Percentiles rank a stretch among this genome's conserved stretches.
Evolutionary conservation across 2,329 filamentous ascomycete species (phyloP).

Genomic region (Claviceps spartinae): DNA sequence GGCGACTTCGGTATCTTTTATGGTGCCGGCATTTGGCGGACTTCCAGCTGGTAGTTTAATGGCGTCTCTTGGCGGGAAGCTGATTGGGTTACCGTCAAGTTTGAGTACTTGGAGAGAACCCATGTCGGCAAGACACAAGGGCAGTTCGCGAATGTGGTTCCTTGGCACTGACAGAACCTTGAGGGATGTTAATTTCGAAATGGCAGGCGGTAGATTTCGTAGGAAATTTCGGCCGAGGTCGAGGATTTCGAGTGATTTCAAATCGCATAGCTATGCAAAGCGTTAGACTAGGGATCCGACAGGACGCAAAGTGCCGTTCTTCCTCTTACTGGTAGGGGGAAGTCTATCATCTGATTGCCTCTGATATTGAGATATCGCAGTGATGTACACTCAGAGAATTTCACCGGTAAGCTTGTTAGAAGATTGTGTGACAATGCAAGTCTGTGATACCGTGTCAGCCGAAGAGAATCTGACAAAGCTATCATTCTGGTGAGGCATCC

Average conservation of each 20-base stretch:
- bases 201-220: slow-evolving; percentile 60
- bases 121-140: slow-evolving; percentile 78
- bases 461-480: not conserved
- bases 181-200: slow-evolving; percentile 67
- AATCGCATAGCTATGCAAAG: slow-evolving; percentile 57
- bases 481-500: not conserved
- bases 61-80: slow-evolving; percentile 61
- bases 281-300: slow-evolving; percentile 12
- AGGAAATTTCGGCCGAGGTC: slow-evolving; percentile 86
- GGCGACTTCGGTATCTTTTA: slow-evolving; percentile 47
- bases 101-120: slow-evolving; percentile 78
- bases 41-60: slow-evolving; percentile 44
- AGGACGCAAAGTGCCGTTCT: slow-evolving; percentile 2
- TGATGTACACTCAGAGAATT: slow-evolving; percentile 64
- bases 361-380: slow-evolving; percentile 70
- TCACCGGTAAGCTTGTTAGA: slow-evolving; percentile 52
- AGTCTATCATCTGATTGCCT: slow-evolving; percentile 58
- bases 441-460: slow-evolving; percentile 25
- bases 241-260: slow-evolving; percentile 79
- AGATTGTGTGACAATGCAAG: slow-evolving; percentile 73
- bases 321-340: slow-evolving; percentile 38
- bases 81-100: slow-evolving; percentile 75
- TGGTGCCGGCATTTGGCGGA: slow-evolving; percentile 39
- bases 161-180: slow-evolving; percentile 81
- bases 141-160: slow-evolving; percentile 75